These are phyloP conservation scores for Rhodotorula taiwanensis DNA, from an alignment of 768 basidiomycete species.

Conservation along the genomic window DNA sequence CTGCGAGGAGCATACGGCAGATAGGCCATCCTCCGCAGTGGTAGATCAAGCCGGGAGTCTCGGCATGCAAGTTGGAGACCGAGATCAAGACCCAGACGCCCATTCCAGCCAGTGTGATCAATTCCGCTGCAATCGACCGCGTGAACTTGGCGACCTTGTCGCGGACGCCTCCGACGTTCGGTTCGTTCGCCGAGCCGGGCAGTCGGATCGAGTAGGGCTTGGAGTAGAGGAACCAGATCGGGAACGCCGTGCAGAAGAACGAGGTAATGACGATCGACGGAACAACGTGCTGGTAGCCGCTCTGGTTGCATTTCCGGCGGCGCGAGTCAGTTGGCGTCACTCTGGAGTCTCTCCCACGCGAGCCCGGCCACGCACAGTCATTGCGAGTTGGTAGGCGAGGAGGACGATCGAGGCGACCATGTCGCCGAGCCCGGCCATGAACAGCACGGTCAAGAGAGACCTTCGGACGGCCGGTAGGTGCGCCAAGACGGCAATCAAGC, in stretches of 20 bases:
- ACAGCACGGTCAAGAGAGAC: background rate
- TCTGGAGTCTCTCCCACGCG: no score
- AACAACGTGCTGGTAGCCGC: slow-evolving; percentile 16
- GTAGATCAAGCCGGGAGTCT: slow-evolving; percentile 29
- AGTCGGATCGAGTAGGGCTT: slow-evolving; percentile 23
- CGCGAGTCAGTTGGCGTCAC: background rate
- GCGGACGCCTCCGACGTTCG: slow-evolving; percentile 7
- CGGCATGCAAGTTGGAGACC: slow-evolving; percentile 21
- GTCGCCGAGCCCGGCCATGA: slow-evolving; percentile 5
- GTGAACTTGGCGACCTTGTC: slow-evolving; percentile 24
- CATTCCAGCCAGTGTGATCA: slow-evolving; percentile 16
- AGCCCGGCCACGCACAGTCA: slow-evolving; percentile 23
- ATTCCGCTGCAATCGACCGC: slow-evolving; percentile 8
- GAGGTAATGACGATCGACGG: slow-evolving; percentile 20
- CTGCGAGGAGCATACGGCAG: slow-evolving; percentile 24
- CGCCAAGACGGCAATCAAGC: background rate
- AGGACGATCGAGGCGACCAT: slow-evolving; percentile 23
- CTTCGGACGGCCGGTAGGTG: slow-evolving; percentile 3
- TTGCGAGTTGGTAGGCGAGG: slow-evolving; percentile 22
- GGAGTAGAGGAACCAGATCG: slow-evolving; percentile 29
- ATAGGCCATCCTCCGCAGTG: slow-evolving; percentile 26
- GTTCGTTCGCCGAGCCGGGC: slow-evolving; percentile 3
- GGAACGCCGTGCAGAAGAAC: slow-evolving; percentile 18
- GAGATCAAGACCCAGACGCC: slow-evolving; percentile 16
- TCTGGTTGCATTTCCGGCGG: background rate